These are phyloP conservation scores for Globisporangium perplexum DNA, from an alignment of 352 stramenopile genomes.

Conservation along the genomic window DNA sequence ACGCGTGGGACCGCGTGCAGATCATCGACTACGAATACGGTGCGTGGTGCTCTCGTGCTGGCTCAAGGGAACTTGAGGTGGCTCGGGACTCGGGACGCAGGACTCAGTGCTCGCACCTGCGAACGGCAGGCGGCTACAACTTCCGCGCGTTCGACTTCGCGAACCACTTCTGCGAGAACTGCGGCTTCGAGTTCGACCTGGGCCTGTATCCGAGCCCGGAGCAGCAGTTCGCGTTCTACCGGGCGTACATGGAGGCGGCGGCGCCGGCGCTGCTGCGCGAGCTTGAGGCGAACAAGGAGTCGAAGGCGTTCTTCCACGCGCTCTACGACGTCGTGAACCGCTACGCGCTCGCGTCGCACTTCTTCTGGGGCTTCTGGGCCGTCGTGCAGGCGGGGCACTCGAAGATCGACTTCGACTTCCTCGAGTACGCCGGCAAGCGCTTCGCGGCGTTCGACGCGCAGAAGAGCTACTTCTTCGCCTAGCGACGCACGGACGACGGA, in stretches of 20 bases:
- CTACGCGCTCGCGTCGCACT: constrained; percentile 86
- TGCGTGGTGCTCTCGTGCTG: background rate
- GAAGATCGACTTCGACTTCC: constrained; percentile 89
- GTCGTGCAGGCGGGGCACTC: constrained; percentile 88
- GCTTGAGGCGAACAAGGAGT: constrained; percentile 65
- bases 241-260: constrained; percentile 73
- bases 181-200: constrained; percentile 91
- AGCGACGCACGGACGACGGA: background rate
- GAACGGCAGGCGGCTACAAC: constrained; percentile 83
- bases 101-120: no score
- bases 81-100: no score
- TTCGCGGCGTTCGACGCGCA: constrained; percentile 81
- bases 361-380: constrained; percentile 94
- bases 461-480: constrained; percentile 52
- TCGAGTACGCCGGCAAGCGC: constrained; percentile 79
- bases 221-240: constrained; percentile 84
- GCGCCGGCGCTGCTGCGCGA: constrained; percentile 53
- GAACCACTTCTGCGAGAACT: constrained; percentile 95
- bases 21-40: constrained; percentile 96
- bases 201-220: constrained; percentile 75
- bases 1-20: constrained; percentile 77
- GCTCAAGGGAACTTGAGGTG: no score
- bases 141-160: constrained; percentile 92
- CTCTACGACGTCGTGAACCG: constrained; percentile 82
- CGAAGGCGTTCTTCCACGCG: constrained; percentile 79